phyloP scores from a whole-genome alignment of 2,329 filamentous ascomycete species.

The Fusarium dlaminii region DNA sequence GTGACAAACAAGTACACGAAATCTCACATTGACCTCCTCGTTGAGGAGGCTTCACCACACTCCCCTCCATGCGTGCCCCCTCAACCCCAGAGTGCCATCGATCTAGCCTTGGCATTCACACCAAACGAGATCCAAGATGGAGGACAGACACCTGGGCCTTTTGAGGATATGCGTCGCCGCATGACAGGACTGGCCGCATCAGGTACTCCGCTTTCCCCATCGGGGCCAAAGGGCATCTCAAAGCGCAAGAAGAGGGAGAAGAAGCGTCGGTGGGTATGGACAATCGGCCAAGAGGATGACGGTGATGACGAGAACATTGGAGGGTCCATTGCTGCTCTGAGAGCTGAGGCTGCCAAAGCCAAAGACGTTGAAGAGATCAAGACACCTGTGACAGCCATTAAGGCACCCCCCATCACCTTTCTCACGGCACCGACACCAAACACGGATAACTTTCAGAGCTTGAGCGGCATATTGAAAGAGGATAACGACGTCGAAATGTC shows the following conservation, averaged over 20 bases:
- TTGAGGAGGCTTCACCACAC: conserved; percentile 64
- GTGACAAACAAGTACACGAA: conserved; percentile 69
- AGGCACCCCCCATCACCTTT: conserved; percentile 21
- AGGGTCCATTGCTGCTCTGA: conserved; percentile 54
- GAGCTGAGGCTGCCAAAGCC: conserved; percentile 44
- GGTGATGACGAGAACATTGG: conserved; percentile 56
- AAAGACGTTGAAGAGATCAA: conserved; percentile 28
- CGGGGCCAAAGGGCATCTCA: conserved; percentile 56
- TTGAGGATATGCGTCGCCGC: conserved; percentile 69
- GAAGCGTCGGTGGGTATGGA: conserved; percentile 73
- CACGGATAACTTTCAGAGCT: conserved; percentile 50
- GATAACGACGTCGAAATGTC: conserved; percentile 60
- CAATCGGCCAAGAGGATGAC: conserved; percentile 66
- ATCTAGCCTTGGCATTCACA: conserved; percentile 61
- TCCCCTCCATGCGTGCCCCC: conserved; percentile 48
- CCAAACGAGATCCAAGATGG: conserved; percentile 67
- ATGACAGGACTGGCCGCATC: conserved; percentile 60
- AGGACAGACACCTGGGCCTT: conserved; percentile 69
- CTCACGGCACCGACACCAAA: conserved; percentile 53
- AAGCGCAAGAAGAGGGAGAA: conserved; percentile 67
- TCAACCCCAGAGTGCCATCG: conserved; percentile 55
- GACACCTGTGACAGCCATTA: conserved; percentile 39
- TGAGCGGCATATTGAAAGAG: conserved; percentile 17
- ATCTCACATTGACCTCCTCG: conserved; percentile 71
- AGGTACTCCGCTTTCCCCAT: conserved; percentile 54